These are phyloP conservation scores for Stephania yunnanensis DNA, from an alignment of 164 flowering plant species.

Conservation along the genomic window DNA sequence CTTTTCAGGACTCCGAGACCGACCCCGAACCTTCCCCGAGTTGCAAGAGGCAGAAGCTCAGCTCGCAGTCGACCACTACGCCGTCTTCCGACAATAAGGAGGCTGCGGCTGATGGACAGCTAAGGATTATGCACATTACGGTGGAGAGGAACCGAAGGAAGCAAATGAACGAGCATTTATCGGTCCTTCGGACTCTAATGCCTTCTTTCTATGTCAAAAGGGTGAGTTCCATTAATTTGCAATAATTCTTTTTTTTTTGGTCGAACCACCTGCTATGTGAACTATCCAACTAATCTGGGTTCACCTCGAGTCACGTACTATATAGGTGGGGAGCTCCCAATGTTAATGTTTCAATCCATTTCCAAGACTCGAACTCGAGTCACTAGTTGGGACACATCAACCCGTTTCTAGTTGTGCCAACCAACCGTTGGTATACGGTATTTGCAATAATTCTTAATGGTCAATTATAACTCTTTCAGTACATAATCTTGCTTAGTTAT, in stretches of 20 bases:
- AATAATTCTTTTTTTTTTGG: too few species aligned
- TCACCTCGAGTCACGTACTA: too few species aligned
- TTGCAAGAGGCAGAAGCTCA: slow-evolving; percentile 28
- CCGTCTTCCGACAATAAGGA: slow-evolving; percentile 10
- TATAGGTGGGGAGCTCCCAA: too few species aligned
- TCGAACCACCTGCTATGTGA: too few species aligned
- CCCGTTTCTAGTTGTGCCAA: too few species aligned
- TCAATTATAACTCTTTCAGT: too few species aligned
- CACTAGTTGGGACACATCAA: too few species aligned
- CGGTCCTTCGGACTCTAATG: slow-evolving; percentile 78
- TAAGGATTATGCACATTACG: slow-evolving; percentile 58
- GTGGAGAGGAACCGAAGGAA: slow-evolving; percentile 89
- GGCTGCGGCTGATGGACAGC: slow-evolving; percentile 32
- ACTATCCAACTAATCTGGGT: too few species aligned
- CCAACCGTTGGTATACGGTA: too few species aligned
- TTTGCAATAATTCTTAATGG: too few species aligned
- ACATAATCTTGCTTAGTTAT: not conserved
- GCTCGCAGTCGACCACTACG: not conserved
- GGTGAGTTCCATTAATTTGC: slow-evolving; percentile 23
- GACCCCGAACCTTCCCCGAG: slow-evolving; percentile 19
- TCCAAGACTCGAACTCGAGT: too few species aligned
- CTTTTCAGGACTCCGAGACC: slow-evolving; percentile 19
- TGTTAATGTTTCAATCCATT: too few species aligned
- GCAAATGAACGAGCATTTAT: slow-evolving; percentile 89
- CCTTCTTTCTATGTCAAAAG: slow-evolving; percentile 93